Conservation (phyloP, 331 rosid species). For the Stylosanthes scabra region DNA sequence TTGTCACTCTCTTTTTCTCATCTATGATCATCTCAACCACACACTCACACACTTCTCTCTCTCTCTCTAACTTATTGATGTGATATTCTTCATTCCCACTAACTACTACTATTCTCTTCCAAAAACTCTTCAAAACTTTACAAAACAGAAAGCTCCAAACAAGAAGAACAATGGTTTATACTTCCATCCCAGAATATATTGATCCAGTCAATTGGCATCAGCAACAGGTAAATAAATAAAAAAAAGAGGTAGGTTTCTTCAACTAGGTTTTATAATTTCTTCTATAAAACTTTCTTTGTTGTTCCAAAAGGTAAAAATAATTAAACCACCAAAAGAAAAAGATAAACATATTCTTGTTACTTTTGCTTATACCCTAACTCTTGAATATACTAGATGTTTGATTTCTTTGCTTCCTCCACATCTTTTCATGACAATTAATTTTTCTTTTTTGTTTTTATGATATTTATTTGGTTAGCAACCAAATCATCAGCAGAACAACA, state of each 20-base stretch:
- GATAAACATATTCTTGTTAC: slow-evolving; percentile 63
- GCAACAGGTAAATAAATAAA: slow-evolving; percentile 68
- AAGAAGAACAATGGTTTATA: slow-evolving; percentile 78
- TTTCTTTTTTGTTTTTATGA: slow-evolving; percentile 35
- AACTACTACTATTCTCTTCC: slow-evolving; percentile 62
- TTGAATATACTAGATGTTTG: slow-evolving; percentile 84
- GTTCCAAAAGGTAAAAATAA: slow-evolving; percentile 34
- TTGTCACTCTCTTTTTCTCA: slow-evolving; percentile 40
- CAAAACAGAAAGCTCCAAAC: slow-evolving; percentile 65
- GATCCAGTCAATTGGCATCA: slow-evolving; percentile 92
- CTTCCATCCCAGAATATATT: slow-evolving; percentile 90
- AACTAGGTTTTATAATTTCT: slow-evolving; percentile 21
- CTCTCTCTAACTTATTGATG: slow-evolving; percentile 55
- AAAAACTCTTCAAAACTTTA: slow-evolving; percentile 72
- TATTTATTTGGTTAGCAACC: slow-evolving; percentile 56
- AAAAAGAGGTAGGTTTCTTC: slow-evolving; percentile 44
- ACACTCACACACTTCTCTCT: slow-evolving; percentile 21
- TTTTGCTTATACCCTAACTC: slow-evolving; percentile 55
- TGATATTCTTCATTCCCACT: slow-evolving; percentile 76
- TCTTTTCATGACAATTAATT: slow-evolving; percentile 15
- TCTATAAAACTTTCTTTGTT: slow-evolving; percentile 42
- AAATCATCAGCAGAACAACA: slow-evolving; percentile 50
- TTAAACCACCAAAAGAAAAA: slow-evolving; percentile 35
- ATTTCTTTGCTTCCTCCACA: slow-evolving; percentile 42
- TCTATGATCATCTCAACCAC: slow-evolving; percentile 32